These are phyloP conservation scores for Endogone sp. DNA, from an alignment of 192 early-diverging fungal genomes.

Conservation along the genomic window DNA sequence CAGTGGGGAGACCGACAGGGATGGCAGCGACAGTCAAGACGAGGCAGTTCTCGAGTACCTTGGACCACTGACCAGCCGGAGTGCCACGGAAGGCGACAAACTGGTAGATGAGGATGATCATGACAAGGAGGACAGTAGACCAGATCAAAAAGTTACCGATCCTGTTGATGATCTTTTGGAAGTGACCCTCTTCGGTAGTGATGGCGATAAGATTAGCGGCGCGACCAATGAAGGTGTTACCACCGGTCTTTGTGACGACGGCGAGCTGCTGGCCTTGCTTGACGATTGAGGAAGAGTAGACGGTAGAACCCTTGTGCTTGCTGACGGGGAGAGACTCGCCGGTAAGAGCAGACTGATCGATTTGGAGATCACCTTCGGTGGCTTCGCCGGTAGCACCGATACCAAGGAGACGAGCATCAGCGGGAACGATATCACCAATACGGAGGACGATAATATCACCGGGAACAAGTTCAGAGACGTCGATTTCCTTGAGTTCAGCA, in stretches of 20 bases:
- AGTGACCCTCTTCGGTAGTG: slow-evolving; percentile 89
- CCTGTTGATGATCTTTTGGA: slow-evolving; percentile 89
- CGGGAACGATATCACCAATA: slow-evolving; percentile 89
- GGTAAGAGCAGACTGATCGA: slow-evolving; percentile 90
- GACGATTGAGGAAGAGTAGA: slow-evolving; percentile 87
- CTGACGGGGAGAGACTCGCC: slow-evolving; percentile 87
- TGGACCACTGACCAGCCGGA: slow-evolving; percentile 44
- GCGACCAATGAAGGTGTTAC: slow-evolving; percentile 88
- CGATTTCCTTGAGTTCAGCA: slow-evolving; percentile 64
- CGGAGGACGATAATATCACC: slow-evolving; percentile 86
- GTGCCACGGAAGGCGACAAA: slow-evolving; percentile 44
- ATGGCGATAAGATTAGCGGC: slow-evolving; percentile 87
- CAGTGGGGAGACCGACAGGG: slow-evolving; percentile 86
- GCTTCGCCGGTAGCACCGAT: slow-evolving; percentile 70
- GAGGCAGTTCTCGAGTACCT: slow-evolving; percentile 62
- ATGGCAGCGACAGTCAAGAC: slow-evolving; percentile 86
- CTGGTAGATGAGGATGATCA: slow-evolving; percentile 74
- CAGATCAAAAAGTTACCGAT: slow-evolving; percentile 90
- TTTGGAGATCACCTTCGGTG: slow-evolving; percentile 72
- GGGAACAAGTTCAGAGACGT: slow-evolving; percentile 73
- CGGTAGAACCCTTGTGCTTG: slow-evolving; percentile 75
- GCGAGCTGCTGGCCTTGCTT: slow-evolving; percentile 92
- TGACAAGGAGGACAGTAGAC: slow-evolving; percentile 67
- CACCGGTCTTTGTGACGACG: slow-evolving; percentile 87
- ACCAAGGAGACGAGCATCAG: slow-evolving; percentile 78